Conservation (phyloP, 352 stramenopile genomes). For the Pythium dissotocum region DNA sequence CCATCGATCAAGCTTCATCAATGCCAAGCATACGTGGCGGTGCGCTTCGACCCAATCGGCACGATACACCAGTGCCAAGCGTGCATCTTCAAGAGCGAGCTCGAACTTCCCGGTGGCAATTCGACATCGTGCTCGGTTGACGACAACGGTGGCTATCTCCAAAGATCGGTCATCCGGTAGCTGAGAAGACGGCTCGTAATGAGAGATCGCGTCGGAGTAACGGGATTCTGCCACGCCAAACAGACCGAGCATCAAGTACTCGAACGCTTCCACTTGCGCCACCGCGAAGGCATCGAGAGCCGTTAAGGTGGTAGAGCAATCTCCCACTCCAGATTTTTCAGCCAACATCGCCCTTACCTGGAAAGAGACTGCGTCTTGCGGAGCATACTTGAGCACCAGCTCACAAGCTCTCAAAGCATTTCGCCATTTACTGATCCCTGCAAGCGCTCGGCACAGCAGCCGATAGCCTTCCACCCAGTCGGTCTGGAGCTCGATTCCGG, state of each 20-base stretch:
- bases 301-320: too few species aligned
- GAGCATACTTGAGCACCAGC: neutral
- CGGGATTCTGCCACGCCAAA: too few species aligned
- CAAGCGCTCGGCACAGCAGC: neutral
- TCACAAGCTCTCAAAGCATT: neutral
- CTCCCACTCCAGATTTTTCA: too few species aligned
- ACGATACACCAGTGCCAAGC: neutral
- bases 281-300: too few species aligned
- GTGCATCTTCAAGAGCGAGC: neutral
- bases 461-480: slow-evolving; percentile 8
- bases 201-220: too few species aligned
- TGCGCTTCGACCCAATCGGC: neutral
- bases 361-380: neutral
- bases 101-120: neutral
- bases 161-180: too few species aligned
- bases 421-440: neutral
- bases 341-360: too few species aligned
- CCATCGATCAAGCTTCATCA: too few species aligned
- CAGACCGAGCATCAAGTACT: too few species aligned
- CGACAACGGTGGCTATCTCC: neutral
- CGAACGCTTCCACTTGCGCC: too few species aligned
- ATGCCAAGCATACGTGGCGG: too few species aligned
- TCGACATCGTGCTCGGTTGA: neutral
- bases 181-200: too few species aligned
- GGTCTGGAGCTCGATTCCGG: neutral